Evolutionary conservation across 2,329 filamentous ascomycete genomes (phyloP).

Genomic region (Blastomyces emzantsi): DNA sequence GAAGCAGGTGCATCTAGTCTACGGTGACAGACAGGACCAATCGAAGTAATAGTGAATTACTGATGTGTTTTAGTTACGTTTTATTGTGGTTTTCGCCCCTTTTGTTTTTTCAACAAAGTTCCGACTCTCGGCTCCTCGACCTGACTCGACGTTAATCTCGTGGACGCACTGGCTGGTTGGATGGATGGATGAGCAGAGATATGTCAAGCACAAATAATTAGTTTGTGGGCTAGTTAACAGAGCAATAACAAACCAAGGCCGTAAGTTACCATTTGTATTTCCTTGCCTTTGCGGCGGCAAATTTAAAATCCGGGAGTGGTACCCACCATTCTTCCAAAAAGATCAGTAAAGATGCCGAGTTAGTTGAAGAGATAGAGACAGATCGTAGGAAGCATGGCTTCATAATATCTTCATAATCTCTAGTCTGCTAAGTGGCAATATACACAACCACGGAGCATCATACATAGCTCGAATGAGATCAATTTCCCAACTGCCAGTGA

Average conservation of each 20-base stretch:
- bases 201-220: not conserved
- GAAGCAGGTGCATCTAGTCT: not conserved
- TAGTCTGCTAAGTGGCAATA: not conserved
- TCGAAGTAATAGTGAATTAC: not conserved
- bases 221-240: not conserved
- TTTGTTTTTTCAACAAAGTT: not conserved
- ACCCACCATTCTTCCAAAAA: not conserved
- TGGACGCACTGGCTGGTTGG: not conserved
- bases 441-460: not conserved
- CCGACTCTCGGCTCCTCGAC: not conserved
- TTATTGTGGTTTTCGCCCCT: not conserved
- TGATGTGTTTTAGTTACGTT: not conserved
- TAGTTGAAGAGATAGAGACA: not conserved
- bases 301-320: not conserved
- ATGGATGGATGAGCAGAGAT: not conserved
- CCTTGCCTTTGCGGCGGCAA: not conserved
- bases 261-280: not conserved
- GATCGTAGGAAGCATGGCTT: not conserved
- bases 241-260: not conserved
- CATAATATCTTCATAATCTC: not conserved
- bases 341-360: not conserved
- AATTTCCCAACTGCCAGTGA: not conserved
- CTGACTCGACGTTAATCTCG: not conserved
- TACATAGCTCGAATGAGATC: not conserved
- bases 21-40: not conserved